Evolutionary conservation across 176 grass and related monocot genomes (phyloP).

Genomic region (Musa itinerans): DNA sequence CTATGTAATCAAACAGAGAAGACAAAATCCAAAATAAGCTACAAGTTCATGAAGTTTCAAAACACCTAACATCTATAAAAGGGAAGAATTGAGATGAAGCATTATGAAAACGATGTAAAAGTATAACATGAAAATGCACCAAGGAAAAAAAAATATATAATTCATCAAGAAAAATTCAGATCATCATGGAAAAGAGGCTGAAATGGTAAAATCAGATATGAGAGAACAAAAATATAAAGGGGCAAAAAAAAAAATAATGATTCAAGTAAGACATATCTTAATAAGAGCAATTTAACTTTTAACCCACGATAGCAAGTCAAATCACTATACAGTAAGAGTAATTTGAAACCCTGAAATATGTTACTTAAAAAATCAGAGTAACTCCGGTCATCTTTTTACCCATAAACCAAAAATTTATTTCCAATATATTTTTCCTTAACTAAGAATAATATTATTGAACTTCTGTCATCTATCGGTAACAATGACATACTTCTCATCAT

Average conservation of each 20-base stretch:
- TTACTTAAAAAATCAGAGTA: too few relatives aligned
- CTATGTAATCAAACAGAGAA: not conserved
- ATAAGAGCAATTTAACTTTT: too few relatives aligned
- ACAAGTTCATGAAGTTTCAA: not conserved
- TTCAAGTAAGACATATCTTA: too few relatives aligned
- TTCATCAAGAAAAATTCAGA: too few relatives aligned
- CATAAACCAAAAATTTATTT: too few relatives aligned
- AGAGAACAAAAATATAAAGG: not conserved
- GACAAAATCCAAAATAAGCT: not conserved
- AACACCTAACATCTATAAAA: not conserved
- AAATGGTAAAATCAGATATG: too few relatives aligned
- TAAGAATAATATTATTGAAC: constrained; percentile 65
- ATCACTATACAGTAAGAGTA: too few relatives aligned
- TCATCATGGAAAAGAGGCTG: too few relatives aligned
- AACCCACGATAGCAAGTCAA: too few relatives aligned
- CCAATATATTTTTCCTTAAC: constrained; percentile 71
- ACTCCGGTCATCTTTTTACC: too few relatives aligned
- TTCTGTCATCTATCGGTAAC: constrained; percentile 89
- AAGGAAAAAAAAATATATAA: not conserved
- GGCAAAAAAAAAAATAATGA: too few relatives aligned
- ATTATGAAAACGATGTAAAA: not conserved
- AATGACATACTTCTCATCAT: constrained; percentile 67
- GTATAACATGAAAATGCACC: not conserved
- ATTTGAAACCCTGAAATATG: not conserved
- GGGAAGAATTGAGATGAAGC: not conserved